Evolutionary conservation across 306 rosid genomes (phyloP), one percentile per base, ranked within the genome.

Genomic region (Dryas octopetala): DNA sequence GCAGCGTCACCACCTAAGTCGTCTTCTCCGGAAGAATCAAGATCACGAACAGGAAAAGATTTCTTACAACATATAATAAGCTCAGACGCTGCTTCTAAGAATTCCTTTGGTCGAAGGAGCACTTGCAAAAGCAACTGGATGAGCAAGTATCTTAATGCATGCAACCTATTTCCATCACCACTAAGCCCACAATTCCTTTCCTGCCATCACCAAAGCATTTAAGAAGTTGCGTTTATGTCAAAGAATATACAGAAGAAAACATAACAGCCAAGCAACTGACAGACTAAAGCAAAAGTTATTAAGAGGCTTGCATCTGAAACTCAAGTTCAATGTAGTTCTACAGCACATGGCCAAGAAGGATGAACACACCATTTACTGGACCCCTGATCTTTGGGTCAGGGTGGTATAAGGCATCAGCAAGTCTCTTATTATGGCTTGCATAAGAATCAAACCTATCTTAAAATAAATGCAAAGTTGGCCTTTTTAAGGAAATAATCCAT

Each of bases 101-200:
- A 89, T 64, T 95, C 99, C 80, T 87, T 90, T 0, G 97, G 93
- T 32, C 76, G 87, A 79, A 89, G 93, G 76, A 95, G 93, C 79
- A 91, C 87, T 90, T 90, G 97, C 83, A 92, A 83, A 78, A 88
- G 93, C 81, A 95, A 72, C 83, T 95, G 99, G 76, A 90, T 87
- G 71, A 95, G 97, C 92, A 92, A 83, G 87, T 89, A 89, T 83
- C 96, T 81, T 68, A 90, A 71, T n/a, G 92, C 91, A 80, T 84
- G 92, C 85, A 89, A 79, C 82, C 80, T 84, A 78, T 88, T 86
- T 77, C 86, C 88, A 80, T 83, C 89, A 58, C 73, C 70, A 71
- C 75, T 59, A 45, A 80, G 62, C 43, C 85, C 89, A n/a, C 65
- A 77, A 79, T 80, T 90, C 86, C 82, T 89, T 88, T 95, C 97